Percentiles rank a stretch among this genome's conserved stretches.
phyloP scores from a whole-genome alignment of 148 eudicot species.

The Bassia scoparia region DNA sequence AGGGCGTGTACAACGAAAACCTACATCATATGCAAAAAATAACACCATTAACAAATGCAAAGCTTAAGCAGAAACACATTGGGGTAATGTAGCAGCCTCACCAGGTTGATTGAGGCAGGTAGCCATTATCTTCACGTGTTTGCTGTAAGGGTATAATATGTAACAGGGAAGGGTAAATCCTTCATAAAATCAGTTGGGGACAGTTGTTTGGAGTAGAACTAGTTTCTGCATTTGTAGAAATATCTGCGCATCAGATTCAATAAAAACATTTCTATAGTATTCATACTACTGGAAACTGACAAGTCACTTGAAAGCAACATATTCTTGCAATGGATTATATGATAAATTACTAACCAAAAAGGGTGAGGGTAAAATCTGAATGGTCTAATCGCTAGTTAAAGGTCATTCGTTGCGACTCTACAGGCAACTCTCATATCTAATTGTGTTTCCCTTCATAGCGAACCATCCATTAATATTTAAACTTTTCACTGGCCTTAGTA shows the following conservation, averaged over 20 bases:
- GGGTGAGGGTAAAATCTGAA: background rate
- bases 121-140: slow-evolving; percentile 90
- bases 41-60: slow-evolving; percentile 2
- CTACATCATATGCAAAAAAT: slow-evolving; percentile 41
- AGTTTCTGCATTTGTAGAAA: slow-evolving; percentile 38
- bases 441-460: background rate
- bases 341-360: too few species aligned
- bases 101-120: slow-evolving; percentile 61
- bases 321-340: background rate
- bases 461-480: too few species aligned
- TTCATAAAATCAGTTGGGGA: slow-evolving; percentile 40
- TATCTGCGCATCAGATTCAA: background rate
- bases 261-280: background rate
- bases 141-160: slow-evolving; percentile 76
- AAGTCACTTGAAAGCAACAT: background rate
- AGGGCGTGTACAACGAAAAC: slow-evolving; percentile 55
- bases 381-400: background rate
- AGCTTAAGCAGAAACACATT: background rate
- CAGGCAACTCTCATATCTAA: too few species aligned
- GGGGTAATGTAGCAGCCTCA: slow-evolving; percentile 15
- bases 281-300: background rate
- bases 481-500: background rate
- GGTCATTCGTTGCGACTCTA: too few species aligned
- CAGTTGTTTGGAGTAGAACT: slow-evolving; percentile 24
- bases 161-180: slow-evolving; percentile 70